Evolutionary conservation across 148 eudicot genomes (phyloP).

Genomic region (Silene latifolia): DNA sequence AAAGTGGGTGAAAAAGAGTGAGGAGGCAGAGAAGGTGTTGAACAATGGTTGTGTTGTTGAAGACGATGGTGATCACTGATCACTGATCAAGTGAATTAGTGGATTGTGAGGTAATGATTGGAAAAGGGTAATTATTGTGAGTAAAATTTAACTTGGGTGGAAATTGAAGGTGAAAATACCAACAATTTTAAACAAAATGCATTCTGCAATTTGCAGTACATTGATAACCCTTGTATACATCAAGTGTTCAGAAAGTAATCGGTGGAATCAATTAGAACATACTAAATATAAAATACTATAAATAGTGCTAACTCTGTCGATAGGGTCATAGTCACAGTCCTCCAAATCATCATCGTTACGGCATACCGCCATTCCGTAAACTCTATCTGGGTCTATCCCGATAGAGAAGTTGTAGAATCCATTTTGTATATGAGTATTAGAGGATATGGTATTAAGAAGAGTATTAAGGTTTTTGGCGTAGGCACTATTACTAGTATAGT

Average conservation of each 20-base stretch:
- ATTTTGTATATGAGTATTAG: constrained; percentile 27
- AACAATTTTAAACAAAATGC: too few relatives aligned
- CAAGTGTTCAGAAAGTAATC: too few relatives aligned
- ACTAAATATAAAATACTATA: too few relatives aligned
- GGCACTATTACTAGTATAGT: background rate
- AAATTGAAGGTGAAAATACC: too few relatives aligned
- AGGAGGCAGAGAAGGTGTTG: background rate
- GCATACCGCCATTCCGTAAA: constrained; percentile 21
- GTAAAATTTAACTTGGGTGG: too few relatives aligned
- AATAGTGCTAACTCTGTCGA: too few relatives aligned
- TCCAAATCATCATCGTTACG: too few relatives aligned
- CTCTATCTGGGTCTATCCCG: constrained; percentile 24
- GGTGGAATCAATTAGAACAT: too few relatives aligned
- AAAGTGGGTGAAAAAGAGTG: background rate
- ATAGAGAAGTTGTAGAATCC: constrained; percentile 35
- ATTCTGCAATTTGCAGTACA: too few relatives aligned
- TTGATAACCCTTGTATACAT: too few relatives aligned
- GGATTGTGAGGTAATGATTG: background rate
- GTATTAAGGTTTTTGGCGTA: constrained; percentile 16
- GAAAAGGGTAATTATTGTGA: too few relatives aligned
- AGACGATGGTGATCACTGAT: background rate
- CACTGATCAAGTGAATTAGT: background rate
- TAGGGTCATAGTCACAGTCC: too few relatives aligned
- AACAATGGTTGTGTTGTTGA: background rate
- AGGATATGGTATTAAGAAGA: background rate